Evolutionary conservation across 169 alveolate species (phyloP), one percentile per base, ranked within the genome.

Genomic region (Miamiensis avidus): DNA sequence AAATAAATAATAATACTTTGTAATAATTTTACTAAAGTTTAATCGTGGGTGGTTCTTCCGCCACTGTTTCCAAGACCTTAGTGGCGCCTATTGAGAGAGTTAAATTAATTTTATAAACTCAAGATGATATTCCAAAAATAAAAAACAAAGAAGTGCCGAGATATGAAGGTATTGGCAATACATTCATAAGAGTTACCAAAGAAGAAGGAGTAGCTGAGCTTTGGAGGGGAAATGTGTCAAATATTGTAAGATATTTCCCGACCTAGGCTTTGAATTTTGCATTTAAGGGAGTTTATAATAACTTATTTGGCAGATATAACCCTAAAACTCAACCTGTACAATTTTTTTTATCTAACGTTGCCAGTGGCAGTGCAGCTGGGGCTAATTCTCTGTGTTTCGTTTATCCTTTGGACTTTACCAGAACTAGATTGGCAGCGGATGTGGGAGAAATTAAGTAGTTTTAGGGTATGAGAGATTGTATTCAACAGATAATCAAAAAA

Each of bases 71-170:
- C 34, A 99, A 98, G 94, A 98, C 99, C 49, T 96, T 96, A 29
- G 99, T 97, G 29, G 99, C 99, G n/a, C 99, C 99, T 32, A 96
- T 99, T 30, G 99, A 99, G 91, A 97, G 99, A 89, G 99, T 99
- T 32, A 99, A 99, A 95, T 94, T 99, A 94, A 87, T 99, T 75
- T 96, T 99, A 49, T 99, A 99, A 93, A 98, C 99, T 27, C 99
- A 99, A 92, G 99, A 98, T 88, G 96, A 99, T 27, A 95, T 95
- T 79, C 98, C 98, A 0, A 97, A 97, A 74, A 97, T 98, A 87
- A 93, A 96, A 89, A 93, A 95, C 20, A 99, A 99, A 28, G 87
- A 91, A 65, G 95, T 94, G 49, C 97, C 98, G 31, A 93, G 98
- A 78, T 99, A 99, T 96, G 95, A 97, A 16, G 99, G 93, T 73